Evolutionary conservation across 768 basidiomycete genomes (phyloP), one percentile per base, ranked within the genome.

Genomic region (Boletus rubescentipes): DNA sequence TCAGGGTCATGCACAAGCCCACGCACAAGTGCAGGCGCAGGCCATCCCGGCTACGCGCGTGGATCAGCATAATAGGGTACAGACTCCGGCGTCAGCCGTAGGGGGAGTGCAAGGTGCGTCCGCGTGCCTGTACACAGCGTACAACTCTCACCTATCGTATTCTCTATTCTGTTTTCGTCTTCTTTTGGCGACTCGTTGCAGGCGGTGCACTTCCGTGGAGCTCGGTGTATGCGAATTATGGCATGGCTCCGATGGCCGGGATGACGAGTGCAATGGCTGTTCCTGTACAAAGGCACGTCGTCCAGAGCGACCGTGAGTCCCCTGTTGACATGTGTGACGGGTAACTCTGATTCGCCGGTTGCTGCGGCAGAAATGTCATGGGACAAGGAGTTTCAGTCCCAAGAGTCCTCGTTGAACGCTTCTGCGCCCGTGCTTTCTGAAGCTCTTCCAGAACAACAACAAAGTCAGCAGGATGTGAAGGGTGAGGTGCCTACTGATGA

Each of bases 371-470:
- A 61, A 21, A 50, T 50, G 3, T 68, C 62, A 32, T 89, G 87
- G 87, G 85, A 89, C 54, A 77, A 76, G 50, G 86, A 82, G 58
- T 89, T 88, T 59, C 77, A 71, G 40, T 78, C 80, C 4, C 84
- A 82, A 58, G 85, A 85, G 55, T 70, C 73, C 18, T 64, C 72
- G 31, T 54, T 78, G 9, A 63, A 69, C 12, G 57, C 68, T 0
- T 54, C 68, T 29, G 42, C 54, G 8, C 36, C 57, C 4, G 48
- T 36, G 18, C 16, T 39, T 15, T 53, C 56, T 2, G 57, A 61
- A 31, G 35, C 38, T 9, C 16, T 48, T 3, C 30, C 53, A 35
- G 47, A 55, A 43, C 62, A 62, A 35, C 54, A 64, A 20, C 57
- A 61, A 31, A 14, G 2, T 10, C 50, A 57, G 15, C 53, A 54